Evolutionary conservation across 148 eudicot species (phyloP).

Genomic region (Simmondsia chinensis): DNA sequence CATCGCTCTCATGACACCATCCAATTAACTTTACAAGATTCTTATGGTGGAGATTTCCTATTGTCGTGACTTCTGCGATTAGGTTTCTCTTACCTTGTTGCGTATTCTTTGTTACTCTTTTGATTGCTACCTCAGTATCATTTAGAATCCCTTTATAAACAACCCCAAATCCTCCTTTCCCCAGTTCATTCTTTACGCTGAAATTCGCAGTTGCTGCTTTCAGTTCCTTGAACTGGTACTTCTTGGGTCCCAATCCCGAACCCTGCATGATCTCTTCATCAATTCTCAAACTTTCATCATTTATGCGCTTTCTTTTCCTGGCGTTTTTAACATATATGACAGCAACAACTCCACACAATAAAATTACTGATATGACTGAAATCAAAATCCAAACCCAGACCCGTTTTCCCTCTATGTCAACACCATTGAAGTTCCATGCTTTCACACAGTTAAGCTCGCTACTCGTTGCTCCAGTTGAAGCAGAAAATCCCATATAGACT

Average conservation of each 20-base stretch:
- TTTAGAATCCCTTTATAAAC: conserved; percentile 22
- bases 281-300: background rate
- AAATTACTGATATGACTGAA: background rate
- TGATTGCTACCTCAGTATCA: conserved; percentile 25
- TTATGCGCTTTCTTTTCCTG: conserved; percentile 7
- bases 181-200: conserved; percentile 17
- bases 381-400: conserved; percentile 12
- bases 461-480: conserved; percentile 16
- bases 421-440: conserved; percentile 18
- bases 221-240: conserved; percentile 22
- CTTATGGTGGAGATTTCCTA: conserved; percentile 35
- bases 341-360: background rate
- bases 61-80: conserved; percentile 32
- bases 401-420: background rate
- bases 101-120: conserved; percentile 23
- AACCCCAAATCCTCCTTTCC: conserved; percentile 28
- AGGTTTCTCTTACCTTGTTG: conserved; percentile 30
- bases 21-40: conserved; percentile 33
- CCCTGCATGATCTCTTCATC: conserved; percentile 6
- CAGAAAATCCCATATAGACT: conserved; percentile 31
- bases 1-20: conserved; percentile 33
- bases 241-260: conserved; percentile 23
- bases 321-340: background rate
- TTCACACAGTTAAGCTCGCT: conserved; percentile 24
- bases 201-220: conserved; percentile 23